phyloP scores from a whole-genome alignment of 768 basidiomycete genomes.

The Mycena maculata region DNA sequence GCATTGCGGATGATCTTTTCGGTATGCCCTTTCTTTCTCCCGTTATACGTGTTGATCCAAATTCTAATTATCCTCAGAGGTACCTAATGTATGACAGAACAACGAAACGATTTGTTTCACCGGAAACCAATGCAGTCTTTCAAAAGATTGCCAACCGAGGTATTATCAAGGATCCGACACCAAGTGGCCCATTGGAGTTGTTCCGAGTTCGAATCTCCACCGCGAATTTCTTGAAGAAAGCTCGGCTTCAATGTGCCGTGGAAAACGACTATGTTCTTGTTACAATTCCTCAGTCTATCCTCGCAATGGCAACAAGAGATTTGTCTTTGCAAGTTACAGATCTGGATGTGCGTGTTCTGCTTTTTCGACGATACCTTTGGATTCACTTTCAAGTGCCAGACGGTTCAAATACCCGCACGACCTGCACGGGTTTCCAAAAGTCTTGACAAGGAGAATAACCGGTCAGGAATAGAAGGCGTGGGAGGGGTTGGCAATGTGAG shows the following conservation, averaged over 20 bases:
- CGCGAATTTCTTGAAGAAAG: background rate
- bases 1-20: slow-evolving; percentile 7
- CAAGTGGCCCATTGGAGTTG: background rate
- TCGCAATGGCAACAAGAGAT: slow-evolving; percentile 1
- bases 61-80: background rate
- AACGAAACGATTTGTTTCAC: background rate
- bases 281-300: background rate
- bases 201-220: background rate
- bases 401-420: no score
- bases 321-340: background rate
- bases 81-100: background rate
- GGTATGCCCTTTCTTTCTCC: background rate
- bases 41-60: background rate
- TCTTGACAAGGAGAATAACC: no score
- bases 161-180: background rate
- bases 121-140: background rate
- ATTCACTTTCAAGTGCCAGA: no score
- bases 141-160: background rate
- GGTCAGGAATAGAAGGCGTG: no score
- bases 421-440: no score
- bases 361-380: no score
- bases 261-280: background rate
- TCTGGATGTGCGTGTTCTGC: background rate
- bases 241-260: background rate
- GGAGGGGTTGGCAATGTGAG: no score